These are phyloP conservation scores for Ceratocystis harringtonii DNA, from an alignment of 2,329 filamentous ascomycete species.

Conservation along the genomic window DNA sequence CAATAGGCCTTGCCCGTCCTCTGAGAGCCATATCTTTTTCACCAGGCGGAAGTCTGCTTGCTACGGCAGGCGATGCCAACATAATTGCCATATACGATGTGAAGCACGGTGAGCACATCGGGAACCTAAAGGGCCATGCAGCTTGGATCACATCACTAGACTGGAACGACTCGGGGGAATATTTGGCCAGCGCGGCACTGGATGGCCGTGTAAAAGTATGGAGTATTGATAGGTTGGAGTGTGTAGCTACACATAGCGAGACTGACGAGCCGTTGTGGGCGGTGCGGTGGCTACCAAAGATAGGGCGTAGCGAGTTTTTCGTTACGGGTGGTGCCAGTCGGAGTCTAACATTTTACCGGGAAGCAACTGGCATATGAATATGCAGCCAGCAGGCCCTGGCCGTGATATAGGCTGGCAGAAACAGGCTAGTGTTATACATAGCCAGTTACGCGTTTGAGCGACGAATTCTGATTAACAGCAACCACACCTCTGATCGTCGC, in stretches of 20 bases:
- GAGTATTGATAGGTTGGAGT: slow-evolving; percentile 69
- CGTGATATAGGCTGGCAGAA: too few relatives aligned
- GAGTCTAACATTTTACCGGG: slow-evolving; percentile 68
- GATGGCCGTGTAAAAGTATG: slow-evolving; percentile 95
- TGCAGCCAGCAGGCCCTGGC: not conserved
- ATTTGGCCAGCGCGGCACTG: slow-evolving; percentile 71
- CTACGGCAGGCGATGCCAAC: slow-evolving; percentile 76
- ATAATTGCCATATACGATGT: slow-evolving; percentile 89
- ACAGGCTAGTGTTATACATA: not conserved
- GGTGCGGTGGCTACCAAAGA: slow-evolving; percentile 69
- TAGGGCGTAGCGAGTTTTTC: slow-evolving; percentile 53
- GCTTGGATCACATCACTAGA: slow-evolving; percentile 85
- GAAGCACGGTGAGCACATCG: slow-evolving; percentile 79
- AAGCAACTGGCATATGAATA: slow-evolving; percentile 55
- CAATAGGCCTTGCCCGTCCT: slow-evolving; percentile 12
- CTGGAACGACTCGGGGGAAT: slow-evolving; percentile 89
- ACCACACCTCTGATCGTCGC: too few relatives aligned
- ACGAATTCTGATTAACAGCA: not conserved
- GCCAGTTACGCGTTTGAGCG: not conserved
- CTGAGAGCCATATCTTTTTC: slow-evolving; percentile 80
- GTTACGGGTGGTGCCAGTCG: slow-evolving; percentile 63
- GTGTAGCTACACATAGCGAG: slow-evolving; percentile 88
- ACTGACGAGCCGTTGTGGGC: slow-evolving; percentile 74
- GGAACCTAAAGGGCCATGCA: slow-evolving; percentile 61
- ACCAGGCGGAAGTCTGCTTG: slow-evolving; percentile 67